Percentiles rank a stretch among this genome's conserved stretches.
Conservation (phyloP, 2,329 filamentous ascomycete genomes). For the Neopestalotiopsis sp. region DNA sequence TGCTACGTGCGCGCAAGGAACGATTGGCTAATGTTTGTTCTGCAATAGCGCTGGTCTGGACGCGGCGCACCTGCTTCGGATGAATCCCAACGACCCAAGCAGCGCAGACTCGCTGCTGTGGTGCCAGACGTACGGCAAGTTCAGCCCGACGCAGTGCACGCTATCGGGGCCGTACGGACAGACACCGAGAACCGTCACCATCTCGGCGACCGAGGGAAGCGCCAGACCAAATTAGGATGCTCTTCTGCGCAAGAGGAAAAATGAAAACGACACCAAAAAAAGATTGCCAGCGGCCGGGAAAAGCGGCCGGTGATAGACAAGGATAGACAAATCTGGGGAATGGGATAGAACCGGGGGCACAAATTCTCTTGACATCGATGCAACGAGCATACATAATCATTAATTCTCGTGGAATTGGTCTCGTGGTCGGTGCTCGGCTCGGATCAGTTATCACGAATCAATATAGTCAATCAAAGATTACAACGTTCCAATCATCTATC, state of each 20-base stretch:
- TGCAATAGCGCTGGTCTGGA: conserved; percentile 27
- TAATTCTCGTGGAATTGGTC: background rate
- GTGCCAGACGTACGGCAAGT: conserved; percentile 34
- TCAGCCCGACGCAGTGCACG: conserved; percentile 30
- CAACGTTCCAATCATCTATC: background rate
- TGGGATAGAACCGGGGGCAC: background rate
- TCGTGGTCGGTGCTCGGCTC: background rate
- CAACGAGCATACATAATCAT: background rate
- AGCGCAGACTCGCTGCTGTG: conserved; percentile 30
- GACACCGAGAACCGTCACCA: conserved; percentile 24
- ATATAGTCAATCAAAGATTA: background rate
- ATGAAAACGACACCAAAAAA: background rate
- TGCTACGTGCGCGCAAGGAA: background rate
- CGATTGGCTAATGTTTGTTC: background rate
- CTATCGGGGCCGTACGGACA: conserved; percentile 26
- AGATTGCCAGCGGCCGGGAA: background rate
- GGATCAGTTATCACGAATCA: background rate
- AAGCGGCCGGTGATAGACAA: background rate
- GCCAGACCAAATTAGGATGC: conserved; percentile 25
- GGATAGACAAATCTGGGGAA: background rate
- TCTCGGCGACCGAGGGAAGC: conserved; percentile 24
- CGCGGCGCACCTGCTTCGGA: conserved; percentile 26
- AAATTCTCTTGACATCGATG: background rate
- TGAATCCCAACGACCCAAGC: conserved; percentile 25
- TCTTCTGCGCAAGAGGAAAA: background rate